Base-by-base conservation (phyloP, 257 asterid genomes). In the Jacaranda copaia region DNA sequence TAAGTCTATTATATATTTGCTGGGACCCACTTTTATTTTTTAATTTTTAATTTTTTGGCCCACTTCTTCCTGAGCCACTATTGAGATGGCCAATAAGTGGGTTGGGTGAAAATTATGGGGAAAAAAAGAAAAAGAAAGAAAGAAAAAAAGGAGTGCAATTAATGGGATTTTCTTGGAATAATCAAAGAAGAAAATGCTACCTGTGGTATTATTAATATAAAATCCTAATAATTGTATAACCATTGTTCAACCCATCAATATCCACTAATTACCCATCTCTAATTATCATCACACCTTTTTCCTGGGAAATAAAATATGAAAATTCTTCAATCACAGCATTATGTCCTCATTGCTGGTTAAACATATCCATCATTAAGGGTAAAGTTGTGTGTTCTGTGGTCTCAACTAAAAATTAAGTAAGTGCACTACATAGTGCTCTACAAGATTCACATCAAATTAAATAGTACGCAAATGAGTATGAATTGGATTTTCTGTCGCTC, bases 211-310 rank as follows among this genome's bases (percentile, higher is more conserved):
- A 56, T 56, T 36, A 2, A 0, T 6, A 16, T 4, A 6, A 12
- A 18, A 57, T 18, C 63, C n/a, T 20, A 57, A 57, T 56, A 56
- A 56, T 56, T 56, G 35, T 20, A 14, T 3, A 57, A 57, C 38
- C 38, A 56, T 56, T 56, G 35, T 8, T 57, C 13, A 57, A 57
- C 38, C 63, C 63, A 8, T 57, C 11, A 57, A 57, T 12, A 16
- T 57, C 38, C 63, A 57, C 63, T 57, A 57, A 8, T 57, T 57
- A 18, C 13, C 36, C 11, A 57, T 57, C 61, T 57, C 63, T 57
- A 16, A 57, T 57, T 18, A 57, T 57, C 14, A 6, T 57, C 4
- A 48, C 9, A 48, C 53, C 53, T 48, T 48, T 48, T 9, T 48
- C 14, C 3, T 12, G n/a, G 3, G 12, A 4, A 45, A 48, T 9